These are phyloP conservation scores for Boletus rubescentipes DNA, from an alignment of 768 basidiomycete genomes.

Conservation along the genomic window DNA sequence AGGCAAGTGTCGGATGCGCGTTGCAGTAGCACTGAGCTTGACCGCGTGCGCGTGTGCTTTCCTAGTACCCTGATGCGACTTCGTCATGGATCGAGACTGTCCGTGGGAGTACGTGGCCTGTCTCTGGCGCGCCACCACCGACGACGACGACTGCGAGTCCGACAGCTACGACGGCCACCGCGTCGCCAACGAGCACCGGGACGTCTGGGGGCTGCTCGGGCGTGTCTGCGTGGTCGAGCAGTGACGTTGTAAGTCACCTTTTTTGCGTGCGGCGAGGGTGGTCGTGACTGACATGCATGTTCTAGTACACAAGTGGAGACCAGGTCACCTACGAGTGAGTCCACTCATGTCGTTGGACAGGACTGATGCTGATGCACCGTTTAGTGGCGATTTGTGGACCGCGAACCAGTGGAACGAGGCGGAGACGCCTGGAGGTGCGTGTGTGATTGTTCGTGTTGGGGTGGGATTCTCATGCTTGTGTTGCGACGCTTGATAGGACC, in stretches of 20 bases:
- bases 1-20: slow-evolving; percentile 25
- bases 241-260: slow-evolving; percentile 34
- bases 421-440: slow-evolving; percentile 34
- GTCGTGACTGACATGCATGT: background rate
- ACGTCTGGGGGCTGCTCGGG: slow-evolving; percentile 39
- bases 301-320: slow-evolving; percentile 43
- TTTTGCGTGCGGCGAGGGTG: too few relatives aligned
- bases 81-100: slow-evolving; percentile 42
- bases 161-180: background rate
- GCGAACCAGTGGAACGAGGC: slow-evolving; percentile 47
- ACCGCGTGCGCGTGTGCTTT: too few relatives aligned
- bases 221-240: slow-evolving; percentile 42
- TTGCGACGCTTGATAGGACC: slow-evolving; percentile 33
- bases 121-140: slow-evolving; percentile 4
- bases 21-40: background rate
- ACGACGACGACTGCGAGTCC: background rate
- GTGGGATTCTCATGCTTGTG: background rate
- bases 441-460: background rate
- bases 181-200: slow-evolving; percentile 23
- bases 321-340: slow-evolving; percentile 41
- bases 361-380: background rate
- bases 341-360: slow-evolving; percentile 2
- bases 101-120: slow-evolving; percentile 38
- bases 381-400: slow-evolving; percentile 48
- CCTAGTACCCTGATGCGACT: slow-evolving; percentile 38